These are phyloP conservation scores for Myotisia sp. DNA, from an alignment of 2,329 filamentous ascomycete genomes.

Conservation along the genomic window DNA sequence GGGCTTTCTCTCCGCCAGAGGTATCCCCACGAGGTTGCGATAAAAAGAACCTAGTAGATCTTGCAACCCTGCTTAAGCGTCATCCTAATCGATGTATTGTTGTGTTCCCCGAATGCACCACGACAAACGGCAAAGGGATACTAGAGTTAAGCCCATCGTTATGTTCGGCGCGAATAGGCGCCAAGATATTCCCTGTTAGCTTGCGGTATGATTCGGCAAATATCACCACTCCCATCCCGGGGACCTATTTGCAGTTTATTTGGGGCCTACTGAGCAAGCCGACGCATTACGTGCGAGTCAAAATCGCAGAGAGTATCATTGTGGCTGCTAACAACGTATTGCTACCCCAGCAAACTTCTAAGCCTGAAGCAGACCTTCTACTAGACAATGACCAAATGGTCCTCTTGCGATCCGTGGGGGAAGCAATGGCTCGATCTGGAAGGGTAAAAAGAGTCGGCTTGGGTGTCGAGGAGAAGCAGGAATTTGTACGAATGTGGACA, in stretches of 20 bases:
- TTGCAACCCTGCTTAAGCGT: conserved; percentile 48
- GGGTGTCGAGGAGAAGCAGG: conserved; percentile 65
- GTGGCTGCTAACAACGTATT: conserved; percentile 41
- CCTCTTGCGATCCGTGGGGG: conserved; percentile 64
- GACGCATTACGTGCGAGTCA: conserved; percentile 78
- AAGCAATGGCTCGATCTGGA: conserved; percentile 73
- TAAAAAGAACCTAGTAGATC: conserved; percentile 41
- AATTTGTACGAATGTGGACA: conserved; percentile 61
- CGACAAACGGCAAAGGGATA: conserved; percentile 84
- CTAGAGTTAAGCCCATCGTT: conserved; percentile 69
- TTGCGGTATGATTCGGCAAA: conserved; percentile 79
- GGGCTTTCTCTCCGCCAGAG: conserved; percentile 51
- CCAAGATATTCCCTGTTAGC: conserved; percentile 79
- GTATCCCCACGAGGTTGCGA: conserved; percentile 35
- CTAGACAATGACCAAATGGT: conserved; percentile 46
- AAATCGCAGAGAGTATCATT: conserved; percentile 64
- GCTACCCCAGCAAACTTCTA: conserved; percentile 15
- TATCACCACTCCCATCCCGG: conserved; percentile 78
- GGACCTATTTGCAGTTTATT: conserved; percentile 56
- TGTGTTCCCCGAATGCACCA: conserved; percentile 86
- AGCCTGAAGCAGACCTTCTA: conserved; percentile 18
- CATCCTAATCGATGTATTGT: conserved; percentile 66
- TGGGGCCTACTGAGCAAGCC: conserved; percentile 76
- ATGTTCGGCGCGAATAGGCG: conserved; percentile 49
- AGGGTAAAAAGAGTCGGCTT: conserved; percentile 79